phyloP scores from a whole-genome alignment of 345 rosid genomes.

The Populus deltoides region DNA sequence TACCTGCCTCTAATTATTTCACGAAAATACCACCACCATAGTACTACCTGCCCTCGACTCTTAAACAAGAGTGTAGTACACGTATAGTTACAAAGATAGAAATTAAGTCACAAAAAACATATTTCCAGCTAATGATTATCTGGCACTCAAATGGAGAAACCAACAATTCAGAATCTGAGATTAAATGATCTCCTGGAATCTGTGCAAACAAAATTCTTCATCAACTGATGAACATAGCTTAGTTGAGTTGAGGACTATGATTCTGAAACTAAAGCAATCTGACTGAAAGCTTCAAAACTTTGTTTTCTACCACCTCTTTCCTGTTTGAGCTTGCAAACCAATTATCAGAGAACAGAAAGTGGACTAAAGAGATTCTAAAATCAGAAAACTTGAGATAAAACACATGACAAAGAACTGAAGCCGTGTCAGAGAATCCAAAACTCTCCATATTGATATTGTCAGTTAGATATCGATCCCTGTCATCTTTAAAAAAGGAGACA shows the following conservation, averaged over 20 bases:
- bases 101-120: not conserved
- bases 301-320: not conserved
- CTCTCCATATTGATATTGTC: not conserved
- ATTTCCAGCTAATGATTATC: not conserved
- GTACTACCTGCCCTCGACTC: not conserved
- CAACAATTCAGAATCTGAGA: not conserved
- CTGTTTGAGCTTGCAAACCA: not conserved
- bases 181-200: not conserved
- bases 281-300: not conserved
- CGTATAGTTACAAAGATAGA: not conserved
- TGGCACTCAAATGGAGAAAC: not conserved
- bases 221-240: not conserved
- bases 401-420: not conserved
- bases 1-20: not conserved
- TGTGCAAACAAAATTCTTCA: not conserved
- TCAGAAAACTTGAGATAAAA: not conserved
- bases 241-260: not conserved
- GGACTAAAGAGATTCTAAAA: not conserved
- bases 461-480: not conserved
- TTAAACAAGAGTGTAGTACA: not conserved
- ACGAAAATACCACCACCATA: not conserved
- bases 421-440: not conserved
- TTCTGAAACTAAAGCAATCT: not conserved
- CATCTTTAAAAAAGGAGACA: not conserved
- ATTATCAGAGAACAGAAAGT: not conserved